Conservation (phyloP, 108 stramenopile species). For the Conticribra guillardii region DNA sequence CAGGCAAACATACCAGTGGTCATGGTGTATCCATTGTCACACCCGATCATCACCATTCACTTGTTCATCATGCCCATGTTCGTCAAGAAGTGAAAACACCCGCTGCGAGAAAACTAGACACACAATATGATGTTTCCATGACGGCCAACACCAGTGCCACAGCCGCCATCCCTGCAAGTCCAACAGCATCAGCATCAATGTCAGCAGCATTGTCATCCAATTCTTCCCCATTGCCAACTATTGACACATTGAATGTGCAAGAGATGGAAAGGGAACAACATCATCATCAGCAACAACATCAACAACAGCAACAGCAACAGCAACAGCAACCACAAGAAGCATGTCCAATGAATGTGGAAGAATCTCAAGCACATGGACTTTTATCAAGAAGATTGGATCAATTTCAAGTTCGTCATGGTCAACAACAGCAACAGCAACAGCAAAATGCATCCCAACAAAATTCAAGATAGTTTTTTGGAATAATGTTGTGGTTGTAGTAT, state of each 20-base stretch:
- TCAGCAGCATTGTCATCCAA: too few species aligned
- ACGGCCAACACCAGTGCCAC: not conserved
- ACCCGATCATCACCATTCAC: constrained; percentile 37
- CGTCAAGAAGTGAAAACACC: not conserved
- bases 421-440: too few species aligned
- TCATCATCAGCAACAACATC: too few species aligned
- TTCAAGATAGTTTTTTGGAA: too few species aligned
- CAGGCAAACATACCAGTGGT: constrained; percentile 12
- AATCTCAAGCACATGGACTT: constrained; percentile 39
- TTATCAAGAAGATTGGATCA: constrained; percentile 35
- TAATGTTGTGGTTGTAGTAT: too few species aligned
- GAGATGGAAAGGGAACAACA: constrained; percentile 2
- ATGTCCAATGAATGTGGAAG: constrained; percentile 25
- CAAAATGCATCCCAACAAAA: too few species aligned
- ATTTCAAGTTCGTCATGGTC: too few species aligned
- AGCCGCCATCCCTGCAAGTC: constrained; percentile 13
- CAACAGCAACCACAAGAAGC: not conserved
- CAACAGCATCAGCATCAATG: constrained; percentile 22
- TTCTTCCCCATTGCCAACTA: constrained; percentile 20
- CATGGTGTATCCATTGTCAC: constrained; percentile 37
- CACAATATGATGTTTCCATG: constrained; percentile 10
- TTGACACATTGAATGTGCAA: constrained; percentile 14
- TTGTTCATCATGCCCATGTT: too few species aligned
- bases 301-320: too few species aligned
- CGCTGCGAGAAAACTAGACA: not conserved